Evolutionary conservation across 495 filamentous ascomycete species (phyloP).

Genomic region (Durotheca rogersii): DNA sequence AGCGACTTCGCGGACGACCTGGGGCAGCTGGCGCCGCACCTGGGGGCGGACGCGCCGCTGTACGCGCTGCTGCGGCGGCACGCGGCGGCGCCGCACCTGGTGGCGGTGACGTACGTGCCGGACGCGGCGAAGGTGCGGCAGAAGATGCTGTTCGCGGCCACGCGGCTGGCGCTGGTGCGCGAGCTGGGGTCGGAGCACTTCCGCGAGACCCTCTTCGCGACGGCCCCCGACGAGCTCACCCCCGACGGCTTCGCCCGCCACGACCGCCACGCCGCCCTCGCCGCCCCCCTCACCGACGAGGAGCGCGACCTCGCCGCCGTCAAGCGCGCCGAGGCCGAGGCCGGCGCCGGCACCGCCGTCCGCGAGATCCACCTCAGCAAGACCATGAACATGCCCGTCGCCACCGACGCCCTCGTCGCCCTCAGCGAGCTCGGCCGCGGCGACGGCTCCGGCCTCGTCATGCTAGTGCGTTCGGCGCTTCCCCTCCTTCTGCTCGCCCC

Average conservation of each 20-base stretch:
- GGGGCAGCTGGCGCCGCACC: constrained; percentile 55
- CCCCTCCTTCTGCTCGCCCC: not conserved
- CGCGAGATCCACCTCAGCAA: constrained; percentile 60
- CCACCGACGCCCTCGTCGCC: constrained; percentile 65
- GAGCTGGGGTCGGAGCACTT: constrained; percentile 92
- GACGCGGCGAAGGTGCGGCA: constrained; percentile 85
- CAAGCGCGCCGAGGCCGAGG: constrained; percentile 76
- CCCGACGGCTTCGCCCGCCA: constrained; percentile 74
- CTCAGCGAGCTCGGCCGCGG: constrained; percentile 57
- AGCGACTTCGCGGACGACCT: constrained; percentile 62
- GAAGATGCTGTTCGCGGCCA: constrained; percentile 94
- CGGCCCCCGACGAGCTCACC: constrained; percentile 69
- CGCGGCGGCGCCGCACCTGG: constrained; percentile 53
- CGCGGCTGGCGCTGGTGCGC: constrained; percentile 76
- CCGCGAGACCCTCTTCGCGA: constrained; percentile 72
- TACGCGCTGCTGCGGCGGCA: constrained; percentile 83
- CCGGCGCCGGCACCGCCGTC: constrained; percentile 66
- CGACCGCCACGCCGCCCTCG: constrained; percentile 64
- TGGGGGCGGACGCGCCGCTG: constrained; percentile 72
- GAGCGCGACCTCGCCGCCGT: constrained; percentile 77
- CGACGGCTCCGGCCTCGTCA: constrained; percentile 64
- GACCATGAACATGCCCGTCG: constrained; percentile 65
- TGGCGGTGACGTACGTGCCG: constrained; percentile 88
- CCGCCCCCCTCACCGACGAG: constrained; percentile 83
- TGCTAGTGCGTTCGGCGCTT: constrained; percentile 63